A percentile compares a stretch with the other conserved stretches of the same genome.
Conservation (phyloP, 805 yeast species). For the Lipomyces yamadae region DNA sequence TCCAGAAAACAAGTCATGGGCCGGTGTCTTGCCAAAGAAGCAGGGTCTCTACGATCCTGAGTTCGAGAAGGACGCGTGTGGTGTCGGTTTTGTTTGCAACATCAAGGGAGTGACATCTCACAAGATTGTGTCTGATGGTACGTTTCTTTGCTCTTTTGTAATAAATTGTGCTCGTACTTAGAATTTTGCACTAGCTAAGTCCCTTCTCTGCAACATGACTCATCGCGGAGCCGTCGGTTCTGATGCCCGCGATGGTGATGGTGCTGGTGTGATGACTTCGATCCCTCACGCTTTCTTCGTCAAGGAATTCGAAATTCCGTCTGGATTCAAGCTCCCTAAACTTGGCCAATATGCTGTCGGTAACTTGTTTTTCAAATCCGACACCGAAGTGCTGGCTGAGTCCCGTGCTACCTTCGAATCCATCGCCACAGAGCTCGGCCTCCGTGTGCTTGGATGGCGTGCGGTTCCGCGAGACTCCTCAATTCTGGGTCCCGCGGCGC, state of each 20-base stretch:
- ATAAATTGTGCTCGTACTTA: not conserved
- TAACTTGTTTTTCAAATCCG: constrained; percentile 90
- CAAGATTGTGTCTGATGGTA: constrained; percentile 90
- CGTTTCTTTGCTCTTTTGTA: constrained; percentile 11
- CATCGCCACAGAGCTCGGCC: constrained; percentile 75
- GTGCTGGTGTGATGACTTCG: constrained; percentile 95
- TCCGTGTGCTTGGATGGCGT: constrained; percentile 92
- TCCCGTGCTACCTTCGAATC: constrained; percentile 79
- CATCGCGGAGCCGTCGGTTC: constrained; percentile 98
- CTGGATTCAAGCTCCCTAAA: constrained; percentile 70
- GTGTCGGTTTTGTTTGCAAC: constrained; percentile 97
- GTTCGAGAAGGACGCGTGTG: constrained; percentile 95
- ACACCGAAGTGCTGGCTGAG: constrained; percentile 65
- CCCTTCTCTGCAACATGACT: constrained; percentile 93
- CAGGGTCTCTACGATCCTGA: constrained; percentile 95
- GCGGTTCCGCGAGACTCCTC: constrained; percentile 93
- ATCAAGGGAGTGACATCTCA: constrained; percentile 87
- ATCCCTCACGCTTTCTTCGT: constrained; percentile 86
- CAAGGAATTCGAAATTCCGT: constrained; percentile 78
- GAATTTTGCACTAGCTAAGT: constrained; percentile 44
- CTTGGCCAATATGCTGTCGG: constrained; percentile 94
- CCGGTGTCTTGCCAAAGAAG: constrained; percentile 79
- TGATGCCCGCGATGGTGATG: constrained; percentile 97
- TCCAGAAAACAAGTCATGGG: constrained; percentile 88
- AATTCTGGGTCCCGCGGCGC: constrained; percentile 91